phyloP scores from a whole-genome alignment of 305 asterid genomes.

The Fraxinus baroniana region DNA sequence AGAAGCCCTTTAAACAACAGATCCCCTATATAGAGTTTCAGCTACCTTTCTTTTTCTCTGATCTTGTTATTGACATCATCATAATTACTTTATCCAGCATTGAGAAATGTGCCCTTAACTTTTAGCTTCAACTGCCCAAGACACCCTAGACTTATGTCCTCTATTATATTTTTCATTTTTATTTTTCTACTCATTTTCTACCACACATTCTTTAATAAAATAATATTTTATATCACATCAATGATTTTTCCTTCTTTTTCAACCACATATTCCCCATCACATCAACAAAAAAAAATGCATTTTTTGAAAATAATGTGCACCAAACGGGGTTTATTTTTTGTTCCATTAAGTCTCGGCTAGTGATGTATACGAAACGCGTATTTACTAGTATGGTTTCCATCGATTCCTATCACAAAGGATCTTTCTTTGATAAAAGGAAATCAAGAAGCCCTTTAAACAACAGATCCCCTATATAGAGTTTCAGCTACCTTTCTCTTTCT shows the following conservation, averaged over 20 bases:
- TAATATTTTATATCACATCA: too few relatives aligned
- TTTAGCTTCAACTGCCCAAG: constrained; percentile 42
- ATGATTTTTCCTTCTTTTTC: too few relatives aligned
- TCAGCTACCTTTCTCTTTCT: constrained; percentile 31
- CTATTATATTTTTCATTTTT: too few relatives aligned
- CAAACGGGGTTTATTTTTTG: neutral
- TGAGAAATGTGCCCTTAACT: constrained; percentile 47
- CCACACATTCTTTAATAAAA: too few relatives aligned
- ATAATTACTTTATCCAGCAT: constrained; percentile 39
- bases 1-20: neutral
- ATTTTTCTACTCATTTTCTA: too few relatives aligned
- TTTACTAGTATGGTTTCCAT: neutral
- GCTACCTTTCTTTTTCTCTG: constrained; percentile 34
- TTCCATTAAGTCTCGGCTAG: neutral
- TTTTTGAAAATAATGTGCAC: too few relatives aligned
- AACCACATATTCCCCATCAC: too few relatives aligned
- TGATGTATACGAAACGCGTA: neutral
- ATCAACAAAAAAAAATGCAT: too few relatives aligned
- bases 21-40: constrained; percentile 5
- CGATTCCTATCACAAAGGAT: constrained; percentile 22
- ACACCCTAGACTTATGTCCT: constrained; percentile 34
- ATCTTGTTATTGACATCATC: constrained; percentile 47
- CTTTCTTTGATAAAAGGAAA: constrained; percentile 25
- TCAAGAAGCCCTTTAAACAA: neutral
- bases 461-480: constrained; percentile 3